These are phyloP conservation scores for Acanthamoeba royreba DNA, from an alignment of 208 protist species.

Conservation along the genomic window DNA sequence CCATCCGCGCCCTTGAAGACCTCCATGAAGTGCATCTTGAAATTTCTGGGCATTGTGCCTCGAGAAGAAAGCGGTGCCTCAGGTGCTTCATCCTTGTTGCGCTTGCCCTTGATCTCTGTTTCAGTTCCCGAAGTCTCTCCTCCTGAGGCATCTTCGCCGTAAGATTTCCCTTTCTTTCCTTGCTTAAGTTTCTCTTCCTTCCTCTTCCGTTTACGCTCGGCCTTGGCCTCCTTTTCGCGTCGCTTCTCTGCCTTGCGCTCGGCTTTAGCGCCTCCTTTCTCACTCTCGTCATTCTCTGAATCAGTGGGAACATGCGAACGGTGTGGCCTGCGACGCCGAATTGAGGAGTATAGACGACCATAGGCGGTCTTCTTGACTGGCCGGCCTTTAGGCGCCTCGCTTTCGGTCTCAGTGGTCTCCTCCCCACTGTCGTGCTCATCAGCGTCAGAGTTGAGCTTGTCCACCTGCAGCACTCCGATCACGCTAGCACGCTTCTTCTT, in stretches of 20 bases:
- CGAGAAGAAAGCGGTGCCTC: background rate
- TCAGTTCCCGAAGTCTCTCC: background rate
- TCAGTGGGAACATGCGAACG: background rate
- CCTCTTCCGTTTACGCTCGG: too few relatives aligned
- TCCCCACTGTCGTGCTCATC: background rate
- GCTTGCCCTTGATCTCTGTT: background rate
- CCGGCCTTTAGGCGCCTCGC: background rate
- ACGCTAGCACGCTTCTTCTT: background rate
- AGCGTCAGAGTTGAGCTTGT: background rate
- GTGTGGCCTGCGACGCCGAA: background rate
- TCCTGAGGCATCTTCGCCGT: background rate
- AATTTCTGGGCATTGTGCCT: slow-evolving; percentile 1
- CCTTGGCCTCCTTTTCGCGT: background rate
- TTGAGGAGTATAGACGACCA: background rate
- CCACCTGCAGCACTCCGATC: background rate
- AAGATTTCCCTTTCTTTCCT: background rate
- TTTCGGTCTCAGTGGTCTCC: background rate
- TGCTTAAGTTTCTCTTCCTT: background rate
- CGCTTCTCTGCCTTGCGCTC: background rate
- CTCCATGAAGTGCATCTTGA: slow-evolving; percentile 28
- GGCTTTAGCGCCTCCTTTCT: background rate
- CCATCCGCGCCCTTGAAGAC: background rate
- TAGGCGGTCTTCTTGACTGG: background rate
- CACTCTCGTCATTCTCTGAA: background rate
- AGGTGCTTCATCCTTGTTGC: background rate